Base-by-base conservation (phyloP, 2,329 filamentous ascomycete genomes). In the Cyphellophora europaea region DNA sequence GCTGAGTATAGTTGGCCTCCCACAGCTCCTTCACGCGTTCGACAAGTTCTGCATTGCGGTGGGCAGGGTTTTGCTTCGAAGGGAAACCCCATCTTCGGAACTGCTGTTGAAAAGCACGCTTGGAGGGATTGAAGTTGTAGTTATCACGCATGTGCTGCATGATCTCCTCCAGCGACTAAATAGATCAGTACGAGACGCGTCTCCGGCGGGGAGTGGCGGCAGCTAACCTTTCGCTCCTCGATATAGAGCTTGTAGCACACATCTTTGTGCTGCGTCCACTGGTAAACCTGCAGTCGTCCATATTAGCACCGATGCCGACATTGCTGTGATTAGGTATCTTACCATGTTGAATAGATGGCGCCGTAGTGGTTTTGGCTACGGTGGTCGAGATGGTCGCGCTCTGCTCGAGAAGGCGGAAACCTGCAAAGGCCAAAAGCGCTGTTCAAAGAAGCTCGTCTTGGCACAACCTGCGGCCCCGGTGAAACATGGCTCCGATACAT, bases 61-160 rank as follows among this genome's bases (percentile, higher is more conserved):
- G 74, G 2, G 78, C 77, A 1, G 77, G 77, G 40, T 79, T 77
- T 47, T 82, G 77, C 54, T 85, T 85, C 38, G 71, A 74, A 11
- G 83, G 82, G 48, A 91, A 89, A 5, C 75, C 72, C 85, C 85
- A 91, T 54, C 75, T 69, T 52, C 77, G 80, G 58, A 87, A 84
- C 48, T 86, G 80, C 3, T 70, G 76, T 56, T 86, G 82, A 42
- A 80, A 85, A 28, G 79, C 78, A 41, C 82, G 77, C 63, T 84
- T 85, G 56, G 82, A 83, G 14, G 83, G 82, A 18, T 74, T 67
- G 57, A 87, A 86, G 42, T 74, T 69, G 62, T 80, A 67, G 39
- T 69, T 64, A 37, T 64, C 64, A 44, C 68, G 74, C 69, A 86
- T 79, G 51, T 78, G 77, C 16, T 77, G 69, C 66, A 84, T 81